Conservation (phyloP, 192 early-diverging fungal genomes). For the Lobosporangium transversale region DNA sequence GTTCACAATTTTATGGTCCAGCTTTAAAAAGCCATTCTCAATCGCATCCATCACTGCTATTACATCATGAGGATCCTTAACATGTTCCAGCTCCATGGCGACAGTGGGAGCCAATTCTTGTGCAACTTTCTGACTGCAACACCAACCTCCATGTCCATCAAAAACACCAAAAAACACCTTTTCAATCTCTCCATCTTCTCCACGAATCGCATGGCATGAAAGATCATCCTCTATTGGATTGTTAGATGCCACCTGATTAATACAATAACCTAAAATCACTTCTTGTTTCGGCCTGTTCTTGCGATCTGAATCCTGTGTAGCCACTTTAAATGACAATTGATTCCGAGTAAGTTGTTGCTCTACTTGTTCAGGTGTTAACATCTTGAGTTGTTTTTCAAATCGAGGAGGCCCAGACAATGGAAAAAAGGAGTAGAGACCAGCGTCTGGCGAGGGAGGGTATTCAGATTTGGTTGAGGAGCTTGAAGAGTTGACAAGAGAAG, state of each 20-base stretch:
- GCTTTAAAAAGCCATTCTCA: constrained; percentile 55
- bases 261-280: constrained; percentile 53
- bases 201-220: constrained; percentile 44
- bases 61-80: constrained; percentile 30
- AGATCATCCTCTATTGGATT: constrained; percentile 64
- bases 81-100: constrained; percentile 50
- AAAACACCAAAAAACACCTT: constrained; percentile 63
- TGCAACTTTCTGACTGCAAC: constrained; percentile 57
- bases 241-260: constrained; percentile 62
- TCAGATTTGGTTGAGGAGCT: background rate
- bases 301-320: constrained; percentile 10
- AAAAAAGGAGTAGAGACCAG: constrained; percentile 9
- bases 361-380: constrained; percentile 39
- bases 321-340: constrained; percentile 24
- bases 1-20: constrained; percentile 62
- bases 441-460: background rate
- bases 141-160: constrained; percentile 66
- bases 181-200: constrained; percentile 39
- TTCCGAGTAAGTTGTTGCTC: constrained; percentile 36
- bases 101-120: constrained; percentile 59
- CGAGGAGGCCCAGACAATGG: background rate
- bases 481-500: constrained; percentile 9
- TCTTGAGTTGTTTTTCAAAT: constrained; percentile 35
- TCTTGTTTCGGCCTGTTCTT: constrained; percentile 26
- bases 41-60: constrained; percentile 55